These are phyloP conservation scores for Blastomyces gilchristii DNA, from an alignment of 2,329 filamentous ascomycete genomes.

Conservation along the genomic window DNA sequence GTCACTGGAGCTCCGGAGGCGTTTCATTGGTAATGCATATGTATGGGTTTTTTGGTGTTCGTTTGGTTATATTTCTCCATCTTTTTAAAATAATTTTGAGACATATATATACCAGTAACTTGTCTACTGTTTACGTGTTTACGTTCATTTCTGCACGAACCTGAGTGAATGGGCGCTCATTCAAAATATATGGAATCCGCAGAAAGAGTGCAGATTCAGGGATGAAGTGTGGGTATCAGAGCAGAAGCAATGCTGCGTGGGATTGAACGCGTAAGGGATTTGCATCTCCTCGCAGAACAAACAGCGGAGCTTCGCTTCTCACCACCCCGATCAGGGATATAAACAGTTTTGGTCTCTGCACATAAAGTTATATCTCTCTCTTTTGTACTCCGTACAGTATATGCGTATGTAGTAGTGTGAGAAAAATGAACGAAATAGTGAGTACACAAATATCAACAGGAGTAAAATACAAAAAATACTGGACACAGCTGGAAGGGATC, in stretches of 20 bases:
- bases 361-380: not conserved
- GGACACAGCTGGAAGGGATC: not conserved
- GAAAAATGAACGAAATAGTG: not conserved
- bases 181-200: too few species aligned
- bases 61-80: not conserved
- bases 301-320: not conserved
- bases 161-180: too few species aligned
- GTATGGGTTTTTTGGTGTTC: not conserved
- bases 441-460: not conserved
- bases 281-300: not conserved
- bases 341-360: not conserved
- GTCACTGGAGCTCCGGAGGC: not conserved
- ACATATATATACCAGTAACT: not conserved
- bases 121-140: too few species aligned
- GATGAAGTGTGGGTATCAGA: not conserved
- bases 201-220: not conserved
- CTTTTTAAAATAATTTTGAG: not conserved
- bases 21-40: not conserved
- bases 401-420: not conserved
- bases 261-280: not conserved
- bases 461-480: not conserved
- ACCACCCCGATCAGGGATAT: not conserved
- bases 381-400: not conserved
- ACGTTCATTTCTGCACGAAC: too few species aligned
- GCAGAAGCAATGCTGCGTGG: not conserved